Evolutionary conservation across 345 rosid genomes (phyloP), one percentile per base, ranked within the genome.

Genomic region (Kandelia obovata): DNA sequence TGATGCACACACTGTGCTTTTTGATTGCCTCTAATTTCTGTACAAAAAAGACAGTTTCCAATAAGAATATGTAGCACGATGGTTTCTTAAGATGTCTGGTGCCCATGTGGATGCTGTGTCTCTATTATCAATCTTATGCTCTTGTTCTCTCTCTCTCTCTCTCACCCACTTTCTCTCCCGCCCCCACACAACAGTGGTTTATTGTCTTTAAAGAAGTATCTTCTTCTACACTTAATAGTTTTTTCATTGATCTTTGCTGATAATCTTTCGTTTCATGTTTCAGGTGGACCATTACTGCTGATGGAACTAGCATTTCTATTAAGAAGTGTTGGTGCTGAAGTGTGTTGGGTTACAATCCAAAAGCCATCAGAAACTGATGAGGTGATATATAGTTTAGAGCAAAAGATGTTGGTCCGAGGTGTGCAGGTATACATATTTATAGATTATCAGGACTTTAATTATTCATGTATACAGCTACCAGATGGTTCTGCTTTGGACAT

Each of bases 281-380:
- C 66, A 91, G 92, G 98, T 64, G 98, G 96, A 65, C 97, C 97
- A 7, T 80, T 93, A 72, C 73, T 93, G 78, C 73, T 93, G 71
- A 93, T 93, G 97, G 98, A 93, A 61, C 76, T 93, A 7, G 96
- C 97, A 11, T 93, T 91, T 83, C 77, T 93, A 55, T 69, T 91
- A 74, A 82, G 94, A 77, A 84, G 82, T 46, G 96, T 87, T 67
- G 96, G 85, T 51, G 66, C 91, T 55, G 80, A 88, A 70, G 96
- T 91, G 75, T 86, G 81, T 61, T 93, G 97, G 98, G 81, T 87
- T 13, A 93, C 94, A 61, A 85, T 83, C 73, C 96, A 91, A 83
- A 93, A 86, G 72, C 87, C 88, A 46, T 20, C 58, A 37, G 88
- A 79, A 71, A 51, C 77, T n/a, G 92, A 88, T 60, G 89, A 81